Base-by-base conservation (phyloP, 2,329 filamentous ascomycete genomes). In the Pleurostoma richardsiae region DNA sequence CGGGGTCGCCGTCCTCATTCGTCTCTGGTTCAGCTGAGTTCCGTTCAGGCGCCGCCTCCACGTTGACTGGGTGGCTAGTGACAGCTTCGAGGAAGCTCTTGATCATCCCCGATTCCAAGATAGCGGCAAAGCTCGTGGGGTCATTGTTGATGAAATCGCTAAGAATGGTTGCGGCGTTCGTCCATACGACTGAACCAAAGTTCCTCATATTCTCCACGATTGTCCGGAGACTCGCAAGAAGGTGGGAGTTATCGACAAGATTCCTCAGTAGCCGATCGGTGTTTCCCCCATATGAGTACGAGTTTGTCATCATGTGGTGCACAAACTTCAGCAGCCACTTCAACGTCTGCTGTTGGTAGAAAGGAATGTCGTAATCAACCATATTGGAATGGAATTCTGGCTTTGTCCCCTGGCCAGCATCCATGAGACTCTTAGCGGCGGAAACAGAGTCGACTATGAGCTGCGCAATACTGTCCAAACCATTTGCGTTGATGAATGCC, bases 131-230 rank as follows among this genome's bases (percentile, higher is more conserved):
- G 65, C 94, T 99, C 1, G 94, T 99, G 0, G 94, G 94, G 59
- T 99, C 94, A 61, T 97, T 96, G 68, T 99, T 95, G 58, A 99
- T 95, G 66, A 99, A 99, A 57, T 90, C 92, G 60, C 89, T 94
- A 43, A 99, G 73, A 47, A 96, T 92, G 46, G 86, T 91, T 51
- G 96, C 89, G 5, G 90, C 87, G 62, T 91, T 91, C 42, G 90
- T 96, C 94, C 94, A 99, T 4, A 97, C 90, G 49, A 94, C 86
- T 3, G 92, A 94, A 10, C 94, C 94, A 62, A 91, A 99, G 36
- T 84, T 75, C 44, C 74, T 74, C 36, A 88, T 85, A 57, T 95
- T 86, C 52, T 86, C 83, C 52, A 96, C 86, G 41, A 99, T 88
- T 36, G 83, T 77, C 45, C 88, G 84, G 43, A 99, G 76, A 48